These are phyloP conservation scores for Colletotrichum orchidophilum DNA, from an alignment of 2,329 filamentous ascomycete species.

Conservation along the genomic window DNA sequence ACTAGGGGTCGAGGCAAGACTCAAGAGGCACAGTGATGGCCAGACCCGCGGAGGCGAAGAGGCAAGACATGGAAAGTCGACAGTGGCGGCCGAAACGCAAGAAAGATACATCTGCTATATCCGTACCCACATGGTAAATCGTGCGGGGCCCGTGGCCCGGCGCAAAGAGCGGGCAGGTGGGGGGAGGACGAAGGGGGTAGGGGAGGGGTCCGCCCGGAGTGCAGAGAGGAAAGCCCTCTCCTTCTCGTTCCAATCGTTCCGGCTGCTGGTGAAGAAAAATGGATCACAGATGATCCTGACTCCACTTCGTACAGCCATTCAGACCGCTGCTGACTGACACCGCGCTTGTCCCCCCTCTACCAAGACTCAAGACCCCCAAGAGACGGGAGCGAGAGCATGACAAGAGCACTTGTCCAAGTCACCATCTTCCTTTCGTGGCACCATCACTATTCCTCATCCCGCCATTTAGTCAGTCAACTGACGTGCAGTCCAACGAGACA, in stretches of 20 bases:
- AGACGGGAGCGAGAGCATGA: conserved; percentile 23
- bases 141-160: conserved; percentile 26
- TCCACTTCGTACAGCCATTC: conserved; percentile 13
- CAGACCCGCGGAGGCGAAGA: background rate
- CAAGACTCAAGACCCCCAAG: conserved; percentile 1
- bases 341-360: background rate
- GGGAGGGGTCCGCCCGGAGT: conserved; percentile 6
- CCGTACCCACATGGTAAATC: conserved; percentile 1
- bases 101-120: background rate
- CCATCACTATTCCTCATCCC: conserved; percentile 15
- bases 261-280: background rate
- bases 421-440: conserved; percentile 15
- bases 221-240: background rate
- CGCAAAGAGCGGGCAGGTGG: conserved; percentile 26
- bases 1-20: background rate
- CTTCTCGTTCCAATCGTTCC: background rate
- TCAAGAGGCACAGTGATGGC: background rate
- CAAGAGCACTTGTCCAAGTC: conserved; percentile 26
- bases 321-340: conserved; percentile 29
- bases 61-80: conserved; percentile 10
- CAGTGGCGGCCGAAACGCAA: conserved; percentile 4
- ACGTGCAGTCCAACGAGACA: background rate
- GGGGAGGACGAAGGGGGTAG: background rate
- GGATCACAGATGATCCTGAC: background rate
- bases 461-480: conserved; percentile 17